Conservation (phyloP, 2,329 filamentous ascomycete genomes). For the Monosporascus cannonballus region DNA sequence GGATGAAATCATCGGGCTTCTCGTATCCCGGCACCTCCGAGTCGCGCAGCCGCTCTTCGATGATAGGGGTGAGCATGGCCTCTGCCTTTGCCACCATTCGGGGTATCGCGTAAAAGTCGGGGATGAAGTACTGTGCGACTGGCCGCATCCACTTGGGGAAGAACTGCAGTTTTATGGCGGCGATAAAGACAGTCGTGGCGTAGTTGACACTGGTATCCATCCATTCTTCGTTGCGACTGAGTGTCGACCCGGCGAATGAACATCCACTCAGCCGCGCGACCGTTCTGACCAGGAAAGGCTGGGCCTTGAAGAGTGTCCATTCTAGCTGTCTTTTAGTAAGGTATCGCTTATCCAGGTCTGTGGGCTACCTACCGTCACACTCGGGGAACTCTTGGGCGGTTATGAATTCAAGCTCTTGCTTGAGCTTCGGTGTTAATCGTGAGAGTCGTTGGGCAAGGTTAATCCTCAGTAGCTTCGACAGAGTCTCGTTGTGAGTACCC, state of each 20-base stretch:
- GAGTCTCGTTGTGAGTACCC: constrained; percentile 38
- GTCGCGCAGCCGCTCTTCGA: constrained; percentile 39
- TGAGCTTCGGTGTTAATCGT: constrained; percentile 39
- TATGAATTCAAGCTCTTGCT: constrained; percentile 40
- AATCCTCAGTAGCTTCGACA: constrained; percentile 38
- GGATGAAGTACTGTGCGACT: constrained; percentile 38
- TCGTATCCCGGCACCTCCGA: constrained; percentile 31
- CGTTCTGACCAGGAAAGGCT: constrained; percentile 44
- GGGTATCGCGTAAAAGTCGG: constrained; percentile 39
- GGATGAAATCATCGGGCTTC: constrained; percentile 40
- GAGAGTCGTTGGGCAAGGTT: constrained; percentile 43
- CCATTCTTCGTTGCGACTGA: constrained; percentile 49
- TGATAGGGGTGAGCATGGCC: constrained; percentile 37
- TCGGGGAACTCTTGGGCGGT: constrained; percentile 41
- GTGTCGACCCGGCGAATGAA: constrained; percentile 43
- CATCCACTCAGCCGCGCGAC: constrained; percentile 48
- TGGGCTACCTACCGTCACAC: constrained; percentile 30
- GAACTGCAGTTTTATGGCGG: constrained; percentile 43
- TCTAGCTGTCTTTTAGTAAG: constrained; percentile 28
- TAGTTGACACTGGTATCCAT: constrained; percentile 46
- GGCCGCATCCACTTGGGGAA: constrained; percentile 45
- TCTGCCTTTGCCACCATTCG: constrained; percentile 36
- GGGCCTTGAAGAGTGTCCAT: constrained; percentile 49
- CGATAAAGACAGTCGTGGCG: constrained; percentile 41
- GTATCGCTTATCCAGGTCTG: not conserved